Evolutionary conservation across 1,139 yeast species (phyloP).

Genomic region (Arxiozyma telluris): DNA sequence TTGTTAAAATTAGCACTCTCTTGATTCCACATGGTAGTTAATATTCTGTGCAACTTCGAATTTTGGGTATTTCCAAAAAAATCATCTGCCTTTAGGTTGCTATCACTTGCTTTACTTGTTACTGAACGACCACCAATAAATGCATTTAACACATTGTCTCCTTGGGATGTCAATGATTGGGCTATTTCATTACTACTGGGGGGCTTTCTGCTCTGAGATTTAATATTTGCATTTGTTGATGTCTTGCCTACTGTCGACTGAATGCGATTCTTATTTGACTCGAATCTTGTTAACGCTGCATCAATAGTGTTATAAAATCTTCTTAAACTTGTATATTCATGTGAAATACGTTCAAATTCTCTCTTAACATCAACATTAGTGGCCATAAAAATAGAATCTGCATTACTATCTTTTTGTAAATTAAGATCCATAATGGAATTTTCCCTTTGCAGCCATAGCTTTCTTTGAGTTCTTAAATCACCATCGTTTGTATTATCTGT

Average conservation of each 20-base stretch:
- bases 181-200: constrained; percentile 1
- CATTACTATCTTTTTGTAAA: constrained; percentile 26
- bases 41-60: constrained; percentile 19
- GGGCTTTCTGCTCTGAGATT: not conserved
- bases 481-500: constrained; percentile 32
- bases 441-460: constrained; percentile 76
- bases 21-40: constrained; percentile 26
- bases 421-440: constrained; percentile 54
- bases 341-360: constrained; percentile 65
- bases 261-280: constrained; percentile 1
- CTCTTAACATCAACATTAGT: constrained; percentile 56
- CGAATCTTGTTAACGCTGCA: constrained; percentile 45
- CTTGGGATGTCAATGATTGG: constrained; percentile 1
- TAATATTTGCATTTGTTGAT: constrained; percentile 1
- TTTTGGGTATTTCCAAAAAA: constrained; percentile 17
- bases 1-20: constrained; percentile 22
- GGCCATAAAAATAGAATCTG: constrained; percentile 35
- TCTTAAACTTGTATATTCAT: constrained; percentile 64
- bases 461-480: constrained; percentile 75
- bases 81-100: constrained; percentile 14
- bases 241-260: not conserved
- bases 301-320: constrained; percentile 62
- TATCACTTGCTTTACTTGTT: constrained; percentile 2
- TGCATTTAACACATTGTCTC: constrained; percentile 1
- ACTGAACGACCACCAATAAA: constrained; percentile 2